Percentiles rank a stretch among this genome's conserved stretches.
Conservation (phyloP, 306 rosid species). For the Rubus idaeus region DNA sequence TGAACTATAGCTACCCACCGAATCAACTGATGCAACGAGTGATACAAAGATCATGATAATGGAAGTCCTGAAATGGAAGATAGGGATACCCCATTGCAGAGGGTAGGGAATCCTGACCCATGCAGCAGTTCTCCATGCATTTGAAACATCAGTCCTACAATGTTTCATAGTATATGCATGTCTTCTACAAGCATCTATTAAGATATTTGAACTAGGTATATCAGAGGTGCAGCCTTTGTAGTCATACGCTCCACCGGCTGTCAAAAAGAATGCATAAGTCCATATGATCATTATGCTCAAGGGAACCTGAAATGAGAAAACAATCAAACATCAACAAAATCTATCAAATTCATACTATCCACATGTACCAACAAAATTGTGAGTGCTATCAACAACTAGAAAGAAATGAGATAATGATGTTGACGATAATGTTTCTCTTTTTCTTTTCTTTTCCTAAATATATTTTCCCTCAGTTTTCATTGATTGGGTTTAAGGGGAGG, state of each 20-base stretch:
- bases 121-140: slow-evolving; percentile 69
- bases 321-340: slow-evolving; percentile 1
- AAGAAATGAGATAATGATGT: background rate
- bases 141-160: slow-evolving; percentile 85
- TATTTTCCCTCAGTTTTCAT: background rate
- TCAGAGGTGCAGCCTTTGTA: slow-evolving; percentile 77
- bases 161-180: slow-evolving; percentile 82
- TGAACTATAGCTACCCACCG: slow-evolving; percentile 48
- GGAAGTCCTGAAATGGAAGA: slow-evolving; percentile 78
- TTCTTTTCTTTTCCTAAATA: too few species aligned
- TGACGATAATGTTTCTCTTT: background rate
- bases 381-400: slow-evolving; percentile 2
- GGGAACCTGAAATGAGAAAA: slow-evolving; percentile 70
- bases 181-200: slow-evolving; percentile 71
- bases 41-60: slow-evolving; percentile 75
- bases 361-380: background rate
- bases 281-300: slow-evolving; percentile 67
- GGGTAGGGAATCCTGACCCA: slow-evolving; percentile 89
- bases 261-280: slow-evolving; percentile 85
- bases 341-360: slow-evolving; percentile 11
- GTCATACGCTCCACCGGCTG: slow-evolving; percentile 88
- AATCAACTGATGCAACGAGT: slow-evolving; percentile 84
- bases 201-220: slow-evolving; percentile 84
- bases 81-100: slow-evolving; percentile 85
- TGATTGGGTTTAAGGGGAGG: background rate